Percentiles rank a stretch among this genome's conserved stretches.
Conservation (phyloP, 2,329 filamentous ascomycete species). For the Clarireedia monteithiana region DNA sequence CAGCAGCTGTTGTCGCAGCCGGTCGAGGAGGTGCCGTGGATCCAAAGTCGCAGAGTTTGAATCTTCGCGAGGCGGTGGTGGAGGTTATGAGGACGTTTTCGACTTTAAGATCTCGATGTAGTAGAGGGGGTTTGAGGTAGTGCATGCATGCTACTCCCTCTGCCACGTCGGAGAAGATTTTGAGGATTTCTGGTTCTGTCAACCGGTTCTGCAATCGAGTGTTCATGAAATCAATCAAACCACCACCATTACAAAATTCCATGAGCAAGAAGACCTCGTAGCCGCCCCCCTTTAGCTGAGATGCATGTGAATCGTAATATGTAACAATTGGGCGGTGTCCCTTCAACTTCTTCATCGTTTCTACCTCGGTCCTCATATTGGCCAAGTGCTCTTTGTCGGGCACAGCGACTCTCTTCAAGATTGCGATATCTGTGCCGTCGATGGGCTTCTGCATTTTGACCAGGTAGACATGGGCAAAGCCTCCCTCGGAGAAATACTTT, state of each 20-base stretch:
- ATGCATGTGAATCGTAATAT: constrained; percentile 97
- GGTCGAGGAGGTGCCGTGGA: constrained; percentile 78
- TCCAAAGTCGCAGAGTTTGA: constrained; percentile 98
- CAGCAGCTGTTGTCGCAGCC: constrained; percentile 76
- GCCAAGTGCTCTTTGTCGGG: constrained; percentile 91
- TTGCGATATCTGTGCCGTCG: constrained; percentile 31
- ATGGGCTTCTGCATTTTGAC: constrained; percentile 66
- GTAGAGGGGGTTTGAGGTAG: constrained; percentile 85
- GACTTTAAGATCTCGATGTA: constrained; percentile 94
- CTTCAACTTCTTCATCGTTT: constrained; percentile 99
- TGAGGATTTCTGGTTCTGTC: constrained; percentile 93
- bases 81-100: constrained; percentile 84
- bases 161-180: constrained; percentile 92
- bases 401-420: constrained; percentile 74
- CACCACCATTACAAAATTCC: constrained; percentile 93
- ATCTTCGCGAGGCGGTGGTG: constrained; percentile 58
- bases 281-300: constrained; percentile 82
- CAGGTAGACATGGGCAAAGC: constrained; percentile 96
- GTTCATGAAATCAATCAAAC: constrained; percentile 99
- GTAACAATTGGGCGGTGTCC: constrained; percentile 94
- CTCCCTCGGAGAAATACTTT: constrained; percentile 95
- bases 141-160: constrained; percentile 99
- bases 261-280: constrained; percentile 98
- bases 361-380: constrained; percentile 96
- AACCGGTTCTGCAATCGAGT: constrained; percentile 91